Evolutionary conservation across 2,329 filamentous ascomycete genomes (phyloP).

Genomic region (Aspergillus sp.): DNA sequence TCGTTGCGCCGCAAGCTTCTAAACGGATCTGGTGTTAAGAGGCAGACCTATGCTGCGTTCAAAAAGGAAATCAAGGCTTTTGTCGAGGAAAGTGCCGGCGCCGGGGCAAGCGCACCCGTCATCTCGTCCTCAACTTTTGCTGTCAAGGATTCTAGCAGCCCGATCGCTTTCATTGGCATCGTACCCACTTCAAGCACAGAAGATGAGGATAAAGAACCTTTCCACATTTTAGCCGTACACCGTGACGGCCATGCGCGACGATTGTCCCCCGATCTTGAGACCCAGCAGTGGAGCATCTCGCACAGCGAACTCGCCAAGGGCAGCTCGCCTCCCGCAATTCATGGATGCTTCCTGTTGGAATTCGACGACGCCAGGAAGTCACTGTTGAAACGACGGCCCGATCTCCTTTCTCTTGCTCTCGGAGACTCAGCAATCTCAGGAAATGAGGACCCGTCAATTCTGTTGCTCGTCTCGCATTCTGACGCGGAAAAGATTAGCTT

Average conservation of each 20-base stretch:
- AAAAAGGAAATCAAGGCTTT: constrained; percentile 59
- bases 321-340: constrained; percentile 35
- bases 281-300: constrained; percentile 45
- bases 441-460: constrained; percentile 39
- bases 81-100: constrained; percentile 51
- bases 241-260: constrained; percentile 48
- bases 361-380: constrained; percentile 48
- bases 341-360: constrained; percentile 44
- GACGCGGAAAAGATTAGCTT: constrained; percentile 34
- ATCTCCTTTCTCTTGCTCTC: constrained; percentile 42
- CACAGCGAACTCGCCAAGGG: constrained; percentile 39
- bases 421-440: constrained; percentile 35
- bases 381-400: constrained; percentile 46
- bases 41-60: constrained; percentile 62
- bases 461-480: constrained; percentile 47
- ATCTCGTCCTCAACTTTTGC: constrained; percentile 47
- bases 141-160: constrained; percentile 43
- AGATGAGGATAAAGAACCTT: constrained; percentile 35
- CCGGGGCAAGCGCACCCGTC: constrained; percentile 35
- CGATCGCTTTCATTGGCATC: constrained; percentile 44
- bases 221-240: constrained; percentile 49
- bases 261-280: constrained; percentile 45
- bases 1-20: constrained; percentile 59
- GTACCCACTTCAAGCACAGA: constrained; percentile 35
- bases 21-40: constrained; percentile 49